Conservation (phyloP, 345 rosid species). For the Syzygium grande region DNA sequence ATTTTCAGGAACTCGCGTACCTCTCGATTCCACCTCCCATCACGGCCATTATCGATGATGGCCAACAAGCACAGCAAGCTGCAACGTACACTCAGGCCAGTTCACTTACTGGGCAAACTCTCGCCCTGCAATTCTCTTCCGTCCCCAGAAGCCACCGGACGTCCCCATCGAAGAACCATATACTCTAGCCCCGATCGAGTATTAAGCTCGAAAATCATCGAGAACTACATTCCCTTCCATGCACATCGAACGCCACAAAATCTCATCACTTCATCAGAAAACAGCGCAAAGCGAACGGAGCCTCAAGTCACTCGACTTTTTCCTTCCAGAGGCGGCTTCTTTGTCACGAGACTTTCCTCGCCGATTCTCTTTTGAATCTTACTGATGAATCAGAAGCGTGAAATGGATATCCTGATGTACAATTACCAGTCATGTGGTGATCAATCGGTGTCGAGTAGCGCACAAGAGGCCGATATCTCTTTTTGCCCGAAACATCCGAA, state of each 20-base stretch:
- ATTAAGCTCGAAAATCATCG: background rate
- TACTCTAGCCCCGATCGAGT: background rate
- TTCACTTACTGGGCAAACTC: background rate
- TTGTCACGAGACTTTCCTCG: background rate
- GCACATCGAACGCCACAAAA: rapidly evolving
- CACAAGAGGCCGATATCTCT: background rate
- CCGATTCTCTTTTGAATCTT: background rate
- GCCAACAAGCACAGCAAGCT: background rate
- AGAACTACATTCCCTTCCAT: background rate
- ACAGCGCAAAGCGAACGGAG: too few relatives aligned
- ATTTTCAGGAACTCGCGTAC: background rate
- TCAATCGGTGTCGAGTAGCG: background rate
- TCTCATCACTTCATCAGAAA: background rate
- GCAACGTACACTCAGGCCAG: background rate
- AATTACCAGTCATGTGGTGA: background rate
- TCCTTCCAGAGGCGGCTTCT: background rate
- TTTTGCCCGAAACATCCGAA: background rate
- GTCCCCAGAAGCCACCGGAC: background rate
- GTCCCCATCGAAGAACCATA: background rate
- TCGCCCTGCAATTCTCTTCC: background rate
- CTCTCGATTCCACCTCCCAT: background rate
- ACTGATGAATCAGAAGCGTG: background rate
- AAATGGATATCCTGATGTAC: background rate
- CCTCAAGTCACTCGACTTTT: background rate
- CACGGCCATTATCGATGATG: background rate